Percentiles rank a stretch among this genome's conserved stretches.
These are phyloP conservation scores for Cystobasidium tubakii DNA, from an alignment of 768 basidiomycete species.

Conservation along the genomic window DNA sequence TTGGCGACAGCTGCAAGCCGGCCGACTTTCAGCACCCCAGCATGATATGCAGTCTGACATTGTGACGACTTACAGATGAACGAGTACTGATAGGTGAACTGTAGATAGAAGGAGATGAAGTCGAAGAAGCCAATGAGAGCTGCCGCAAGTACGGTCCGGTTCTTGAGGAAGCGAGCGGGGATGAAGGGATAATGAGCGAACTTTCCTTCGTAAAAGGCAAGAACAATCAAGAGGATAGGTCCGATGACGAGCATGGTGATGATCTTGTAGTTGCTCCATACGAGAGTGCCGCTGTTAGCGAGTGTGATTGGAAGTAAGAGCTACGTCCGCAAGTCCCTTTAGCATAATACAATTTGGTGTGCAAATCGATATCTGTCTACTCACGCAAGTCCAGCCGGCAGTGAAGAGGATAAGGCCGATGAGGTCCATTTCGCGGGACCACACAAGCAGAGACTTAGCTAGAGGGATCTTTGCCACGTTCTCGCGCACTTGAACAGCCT, in stretches of 20 bases:
- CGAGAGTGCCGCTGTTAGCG: conserved; percentile 19
- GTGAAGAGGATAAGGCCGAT: conserved; percentile 44
- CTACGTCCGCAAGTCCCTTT: no score
- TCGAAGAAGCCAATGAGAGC: conserved; percentile 62
- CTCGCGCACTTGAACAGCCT: conserved; percentile 35
- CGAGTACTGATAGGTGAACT: conserved; percentile 68
- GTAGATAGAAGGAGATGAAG: conserved; percentile 58
- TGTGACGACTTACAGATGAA: conserved; percentile 54
- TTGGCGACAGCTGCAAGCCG: conserved; percentile 43
- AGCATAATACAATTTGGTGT: no score
- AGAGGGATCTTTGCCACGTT: conserved; percentile 24
- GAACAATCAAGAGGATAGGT: conserved; percentile 41
- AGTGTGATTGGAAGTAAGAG: conserved; percentile 43
- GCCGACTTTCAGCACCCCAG: conserved; percentile 45
- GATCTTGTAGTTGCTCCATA: conserved; percentile 40
- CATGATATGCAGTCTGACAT: no score
- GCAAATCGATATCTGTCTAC: not conserved
- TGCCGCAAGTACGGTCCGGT: conserved; percentile 60
- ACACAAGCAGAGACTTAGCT: not conserved
- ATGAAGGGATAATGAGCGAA: conserved; percentile 60
- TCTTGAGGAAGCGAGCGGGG: conserved; percentile 58
- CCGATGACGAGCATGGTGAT: conserved; percentile 43
- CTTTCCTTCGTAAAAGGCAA: conserved; percentile 51
- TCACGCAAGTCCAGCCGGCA: conserved; percentile 41
- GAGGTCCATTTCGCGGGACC: conserved; percentile 42